phyloP scores from a whole-genome alignment of 495 filamentous ascomycete species.

The Stereocaulon alpinum region DNA sequence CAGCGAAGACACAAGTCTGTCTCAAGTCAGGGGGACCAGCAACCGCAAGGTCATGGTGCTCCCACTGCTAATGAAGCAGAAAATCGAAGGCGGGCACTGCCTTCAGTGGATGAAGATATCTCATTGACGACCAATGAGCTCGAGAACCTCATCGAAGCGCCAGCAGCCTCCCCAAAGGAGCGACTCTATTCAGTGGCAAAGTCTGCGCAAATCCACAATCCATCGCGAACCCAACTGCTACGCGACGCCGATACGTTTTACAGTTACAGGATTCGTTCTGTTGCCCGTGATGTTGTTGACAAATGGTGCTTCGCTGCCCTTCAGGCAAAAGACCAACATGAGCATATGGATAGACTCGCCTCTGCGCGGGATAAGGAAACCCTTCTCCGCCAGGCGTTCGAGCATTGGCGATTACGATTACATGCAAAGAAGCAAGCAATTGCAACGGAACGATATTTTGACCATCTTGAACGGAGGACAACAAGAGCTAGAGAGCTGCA shows the following conservation, averaged over 20 bases:
- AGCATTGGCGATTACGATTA: conserved; percentile 45
- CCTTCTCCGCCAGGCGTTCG: conserved; percentile 47
- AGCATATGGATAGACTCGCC: conserved; percentile 41
- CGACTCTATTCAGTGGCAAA: conserved; percentile 17
- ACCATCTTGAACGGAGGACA: conserved; percentile 50
- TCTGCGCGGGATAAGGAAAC: conserved; percentile 40
- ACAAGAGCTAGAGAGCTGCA: conserved; percentile 52
- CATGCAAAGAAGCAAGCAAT: conserved; percentile 36
- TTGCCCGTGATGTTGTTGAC: conserved; percentile 38
- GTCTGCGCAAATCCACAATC: conserved; percentile 39
- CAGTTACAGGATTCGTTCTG: conserved; percentile 38
- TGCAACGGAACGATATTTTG: conserved; percentile 51
- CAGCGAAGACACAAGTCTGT: conserved; percentile 13
- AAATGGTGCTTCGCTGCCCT: conserved; percentile 46
- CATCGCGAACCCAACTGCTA: conserved; percentile 45
- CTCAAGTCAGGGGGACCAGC: conserved; percentile 10
- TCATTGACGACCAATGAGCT: conserved; percentile 14
- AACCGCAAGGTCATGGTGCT: background rate
- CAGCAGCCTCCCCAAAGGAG: background rate
- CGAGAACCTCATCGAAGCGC: background rate
- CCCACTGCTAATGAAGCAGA: background rate
- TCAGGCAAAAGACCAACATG: conserved; percentile 33
- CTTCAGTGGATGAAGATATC: background rate
- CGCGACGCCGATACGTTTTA: conserved; percentile 51
- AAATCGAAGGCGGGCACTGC: background rate